Conservation (phyloP, 2,329 filamentous ascomycete genomes). For the Xylaria digitata region DNA sequence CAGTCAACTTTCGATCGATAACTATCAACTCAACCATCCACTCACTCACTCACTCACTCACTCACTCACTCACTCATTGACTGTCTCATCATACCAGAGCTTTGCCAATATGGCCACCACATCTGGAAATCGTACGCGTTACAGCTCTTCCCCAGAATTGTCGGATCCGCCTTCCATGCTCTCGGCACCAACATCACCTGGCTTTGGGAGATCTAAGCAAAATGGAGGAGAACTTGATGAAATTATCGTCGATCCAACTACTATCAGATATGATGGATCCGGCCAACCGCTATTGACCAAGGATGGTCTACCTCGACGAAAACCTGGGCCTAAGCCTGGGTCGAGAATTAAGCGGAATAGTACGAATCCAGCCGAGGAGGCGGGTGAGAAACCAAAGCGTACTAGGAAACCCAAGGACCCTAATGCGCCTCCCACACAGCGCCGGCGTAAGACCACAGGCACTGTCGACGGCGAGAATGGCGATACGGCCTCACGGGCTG, state of each 20-base stretch:
- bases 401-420: conserved; percentile 69
- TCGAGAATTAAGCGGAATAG: conserved; percentile 59
- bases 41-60: not conserved
- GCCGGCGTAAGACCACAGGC: conserved; percentile 65
- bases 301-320: conserved; percentile 69
- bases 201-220: conserved; percentile 41
- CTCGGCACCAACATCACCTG: conserved; percentile 48
- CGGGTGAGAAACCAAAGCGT: conserved; percentile 60
- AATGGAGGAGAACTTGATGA: conserved; percentile 48
- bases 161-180: conserved; percentile 51
- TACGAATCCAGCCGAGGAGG: conserved; percentile 53
- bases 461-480: conserved; percentile 49
- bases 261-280: conserved; percentile 48
- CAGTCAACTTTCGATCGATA: not conserved
- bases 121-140: conserved; percentile 43
- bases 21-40: not conserved
- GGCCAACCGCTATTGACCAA: conserved; percentile 63
- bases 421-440: conserved; percentile 64
- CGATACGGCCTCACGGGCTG: conserved; percentile 45
- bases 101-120: conserved; percentile 42
- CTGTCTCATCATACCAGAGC: not conserved
- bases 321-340: conserved; percentile 73
- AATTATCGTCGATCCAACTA: conserved; percentile 50
- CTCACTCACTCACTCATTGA: not conserved
- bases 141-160: conserved; percentile 51